Base-by-base conservation (phyloP, 1,284 basidiomycete genomes). In the Ganoderma resinaceum region DNA sequence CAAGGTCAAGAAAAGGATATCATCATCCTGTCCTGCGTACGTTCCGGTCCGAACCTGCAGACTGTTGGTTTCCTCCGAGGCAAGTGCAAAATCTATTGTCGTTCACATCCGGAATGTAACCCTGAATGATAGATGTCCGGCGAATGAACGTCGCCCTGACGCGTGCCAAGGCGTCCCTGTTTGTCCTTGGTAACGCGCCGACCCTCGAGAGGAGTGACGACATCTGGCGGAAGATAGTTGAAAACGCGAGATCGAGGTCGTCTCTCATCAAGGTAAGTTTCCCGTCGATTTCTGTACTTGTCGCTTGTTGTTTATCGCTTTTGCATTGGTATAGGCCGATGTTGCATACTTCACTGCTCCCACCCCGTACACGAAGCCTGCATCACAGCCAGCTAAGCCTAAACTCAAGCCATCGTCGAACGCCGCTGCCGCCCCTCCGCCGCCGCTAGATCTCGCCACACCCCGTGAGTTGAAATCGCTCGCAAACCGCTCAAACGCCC, bases 101-200 rank as follows among this genome's bases (percentile, higher is more conserved):
- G 61, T 73, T 26, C 57, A 20, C 58, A 65, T 70, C 29, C 20
- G 35, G 62, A 26, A 53, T 37, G 23, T 43, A 62, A 61, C 69
- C 33, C 37, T 63, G 2, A 53, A n/a, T 33, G 5, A 43, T 58
- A 91, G 95, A 97, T 79, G 82, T 87, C 37, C 89, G 96, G 43
- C 91, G 96, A 66, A 97, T 98, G 94, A 99, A 99, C 80, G 98
- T 99, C 26, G 97, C 98, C 23, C 83, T 99, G 49, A 99, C 98
- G 20, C 92, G 98, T 77, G 95, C 98, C 4, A 95, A 94, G 77
- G 96, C 95, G 29, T 98, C 96, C 8, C 82, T 99, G 12, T 99
- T 97, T 78, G 91, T 99, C 61, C 86, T 99, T 35, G 98, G 98
- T 7, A 92, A 99, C 80, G 92, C 91, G 8, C 83, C 93, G 11